Percentiles rank a stretch among this genome's conserved stretches.
Conservation (phyloP, 495 filamentous ascomycete species). For the Lepraria neglecta region DNA sequence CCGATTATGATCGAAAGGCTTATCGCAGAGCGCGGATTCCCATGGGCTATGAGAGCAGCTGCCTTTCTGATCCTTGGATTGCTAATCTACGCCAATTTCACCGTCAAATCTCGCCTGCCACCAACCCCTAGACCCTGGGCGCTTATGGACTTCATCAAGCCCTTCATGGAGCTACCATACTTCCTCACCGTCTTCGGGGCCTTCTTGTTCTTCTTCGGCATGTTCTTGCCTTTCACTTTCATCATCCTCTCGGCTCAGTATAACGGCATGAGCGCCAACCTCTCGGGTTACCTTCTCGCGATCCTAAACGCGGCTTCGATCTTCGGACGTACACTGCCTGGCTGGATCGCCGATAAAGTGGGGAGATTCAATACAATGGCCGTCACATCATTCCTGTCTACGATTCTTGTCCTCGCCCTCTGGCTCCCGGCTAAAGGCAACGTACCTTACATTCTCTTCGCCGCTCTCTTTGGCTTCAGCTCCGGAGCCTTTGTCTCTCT, state of each 20-base stretch:
- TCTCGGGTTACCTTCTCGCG: conserved; percentile 61
- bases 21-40: conserved; percentile 58
- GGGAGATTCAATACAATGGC: conserved; percentile 73
- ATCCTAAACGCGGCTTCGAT: conserved; percentile 62
- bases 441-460: conserved; percentile 58
- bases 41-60: conserved; percentile 62
- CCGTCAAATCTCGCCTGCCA: conserved; percentile 57
- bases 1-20: conserved; percentile 64
- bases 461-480: conserved; percentile 63
- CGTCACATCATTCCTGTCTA: conserved; percentile 51
- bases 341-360: conserved; percentile 62
- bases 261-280: conserved; percentile 51
- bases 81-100: conserved; percentile 55
- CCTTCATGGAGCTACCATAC: conserved; percentile 55
- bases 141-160: conserved; percentile 50
- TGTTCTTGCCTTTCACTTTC: conserved; percentile 70
- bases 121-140: conserved; percentile 49
- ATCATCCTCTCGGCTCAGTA: conserved; percentile 53
- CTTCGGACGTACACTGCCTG: conserved; percentile 67
- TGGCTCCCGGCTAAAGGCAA: conserved; percentile 60
- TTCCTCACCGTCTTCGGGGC: conserved; percentile 41
- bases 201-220: conserved; percentile 65
- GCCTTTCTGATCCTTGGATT: conserved; percentile 65
- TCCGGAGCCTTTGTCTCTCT: conserved; percentile 67
- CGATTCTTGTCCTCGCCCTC: conserved; percentile 59